Evolutionary conservation across 495 filamentous ascomycete genomes (phyloP).

Genomic region (Penicillium crystallinum): DNA sequence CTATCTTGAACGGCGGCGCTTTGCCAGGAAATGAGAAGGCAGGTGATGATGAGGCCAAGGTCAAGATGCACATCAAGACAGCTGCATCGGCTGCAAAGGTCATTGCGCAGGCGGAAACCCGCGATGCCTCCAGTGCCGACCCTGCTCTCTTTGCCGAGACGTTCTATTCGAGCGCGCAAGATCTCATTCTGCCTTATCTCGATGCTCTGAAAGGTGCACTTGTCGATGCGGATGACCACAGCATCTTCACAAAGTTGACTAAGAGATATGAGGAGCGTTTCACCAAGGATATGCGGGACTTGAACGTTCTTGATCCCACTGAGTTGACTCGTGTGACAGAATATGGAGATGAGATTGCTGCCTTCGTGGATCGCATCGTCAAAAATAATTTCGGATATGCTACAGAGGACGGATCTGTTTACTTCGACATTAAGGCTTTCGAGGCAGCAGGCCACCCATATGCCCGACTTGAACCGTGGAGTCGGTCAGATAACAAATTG

Average conservation of each 20-base stretch:
- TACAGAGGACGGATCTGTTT: slow-evolving; percentile 79
- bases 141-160: slow-evolving; percentile 43
- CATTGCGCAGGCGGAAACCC: slow-evolving; percentile 40
- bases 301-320: slow-evolving; percentile 83
- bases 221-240: slow-evolving; percentile 69
- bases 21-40: slow-evolving; percentile 57
- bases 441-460: slow-evolving; percentile 80
- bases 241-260: slow-evolving; percentile 76
- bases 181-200: slow-evolving; percentile 80
- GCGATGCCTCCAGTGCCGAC: slow-evolving; percentile 23
- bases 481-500: slow-evolving; percentile 71
- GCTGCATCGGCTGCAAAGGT: slow-evolving; percentile 56
- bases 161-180: slow-evolving; percentile 50
- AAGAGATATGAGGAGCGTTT: slow-evolving; percentile 78
- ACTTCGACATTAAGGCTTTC: slow-evolving; percentile 88
- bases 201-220: slow-evolving; percentile 70
- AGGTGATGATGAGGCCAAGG: slow-evolving; percentile 75
- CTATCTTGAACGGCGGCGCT: slow-evolving; percentile 46
- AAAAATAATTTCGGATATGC: slow-evolving; percentile 81
- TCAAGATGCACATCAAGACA: slow-evolving; percentile 90
- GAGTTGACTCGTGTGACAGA: slow-evolving; percentile 83
- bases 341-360: slow-evolving; percentile 77
- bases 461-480: slow-evolving; percentile 82
- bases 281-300: slow-evolving; percentile 71
- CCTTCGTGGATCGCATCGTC: slow-evolving; percentile 71